Evolutionary conservation across 2,329 filamentous ascomycete genomes (phyloP).

Genomic region (Alternaria sp.): DNA sequence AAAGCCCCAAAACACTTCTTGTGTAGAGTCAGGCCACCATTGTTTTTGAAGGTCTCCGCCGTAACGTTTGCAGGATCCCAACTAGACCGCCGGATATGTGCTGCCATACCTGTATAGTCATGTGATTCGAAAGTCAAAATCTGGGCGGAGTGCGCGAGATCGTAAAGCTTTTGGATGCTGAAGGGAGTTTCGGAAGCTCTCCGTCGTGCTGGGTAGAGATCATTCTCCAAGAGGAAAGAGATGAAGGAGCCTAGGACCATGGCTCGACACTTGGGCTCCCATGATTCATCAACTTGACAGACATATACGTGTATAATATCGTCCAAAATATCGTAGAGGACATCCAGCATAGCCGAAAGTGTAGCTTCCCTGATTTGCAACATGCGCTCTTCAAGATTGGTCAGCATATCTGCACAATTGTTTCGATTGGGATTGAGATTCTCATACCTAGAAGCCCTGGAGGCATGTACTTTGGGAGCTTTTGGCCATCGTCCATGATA

Average conservation of each 20-base stretch:
- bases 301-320: conserved; percentile 9
- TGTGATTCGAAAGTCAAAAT: conserved; percentile 8
- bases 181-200: conserved; percentile 7
- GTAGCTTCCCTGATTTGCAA: conserved; percentile 6
- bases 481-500: background rate
- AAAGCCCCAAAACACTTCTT: conserved; percentile 7
- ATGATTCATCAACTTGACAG: conserved; percentile 8
- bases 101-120: conserved; percentile 8
- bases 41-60: conserved; percentile 8
- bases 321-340: conserved; percentile 5
- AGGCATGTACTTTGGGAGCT: conserved; percentile 10
- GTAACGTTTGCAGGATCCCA: conserved; percentile 6
- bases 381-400: conserved; percentile 1
- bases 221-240: conserved; percentile 8
- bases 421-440: background rate
- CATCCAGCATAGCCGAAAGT: conserved; percentile 4
- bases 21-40: background rate
- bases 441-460: conserved; percentile 11
- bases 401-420: background rate
- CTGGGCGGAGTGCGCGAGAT: background rate
- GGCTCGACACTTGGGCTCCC: conserved; percentile 7
- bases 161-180: conserved; percentile 8
- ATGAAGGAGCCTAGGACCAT: conserved; percentile 5
- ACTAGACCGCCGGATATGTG: conserved; percentile 4
- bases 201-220: conserved; percentile 9